These are phyloP conservation scores for Euptelea pleiosperma DNA, from an alignment of 164 flowering plant species.

Conservation along the genomic window DNA sequence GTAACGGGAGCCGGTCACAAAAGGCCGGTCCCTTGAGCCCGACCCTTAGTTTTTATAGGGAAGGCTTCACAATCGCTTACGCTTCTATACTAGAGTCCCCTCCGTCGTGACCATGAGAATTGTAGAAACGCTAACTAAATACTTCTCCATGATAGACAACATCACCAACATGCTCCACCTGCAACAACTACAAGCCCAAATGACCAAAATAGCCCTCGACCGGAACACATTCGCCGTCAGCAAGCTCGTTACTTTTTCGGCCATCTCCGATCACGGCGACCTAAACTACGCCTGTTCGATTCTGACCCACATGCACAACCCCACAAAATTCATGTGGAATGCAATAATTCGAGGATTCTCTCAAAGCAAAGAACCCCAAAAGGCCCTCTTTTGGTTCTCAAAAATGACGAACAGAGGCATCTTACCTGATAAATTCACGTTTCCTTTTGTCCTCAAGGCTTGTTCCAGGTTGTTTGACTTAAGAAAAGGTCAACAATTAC, in stretches of 20 bases:
- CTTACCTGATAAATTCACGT: slow-evolving; percentile 19
- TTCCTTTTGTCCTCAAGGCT: slow-evolving; percentile 22
- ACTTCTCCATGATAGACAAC: slow-evolving; percentile 6
- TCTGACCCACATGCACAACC: slow-evolving; percentile 5
- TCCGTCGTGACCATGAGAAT: neutral
- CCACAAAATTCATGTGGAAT: slow-evolving; percentile 21
- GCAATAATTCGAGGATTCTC: slow-evolving; percentile 18
- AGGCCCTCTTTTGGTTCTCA: slow-evolving; percentile 15
- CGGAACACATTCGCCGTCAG: neutral
- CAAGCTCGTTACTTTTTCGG: slow-evolving; percentile 14
- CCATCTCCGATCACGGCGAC: slow-evolving; percentile 9
- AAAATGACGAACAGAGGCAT: slow-evolving; percentile 4
- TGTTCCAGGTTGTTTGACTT: slow-evolving; percentile 17
- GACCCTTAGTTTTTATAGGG: too few species aligned
- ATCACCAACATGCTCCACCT: slow-evolving; percentile 17
- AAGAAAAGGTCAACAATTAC: slow-evolving; percentile 16
- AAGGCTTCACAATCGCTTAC: too few species aligned
- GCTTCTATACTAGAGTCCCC: too few species aligned
- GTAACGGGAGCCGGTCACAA: too few species aligned
- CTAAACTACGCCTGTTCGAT: slow-evolving; percentile 12
- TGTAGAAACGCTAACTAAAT: slow-evolving; percentile 5
- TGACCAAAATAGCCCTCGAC: slow-evolving; percentile 15
- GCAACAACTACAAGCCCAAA: slow-evolving; percentile 20
- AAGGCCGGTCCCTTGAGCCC: too few species aligned
- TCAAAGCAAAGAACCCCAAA: slow-evolving; percentile 12